Percentiles rank a stretch among this genome's conserved stretches.
phyloP scores from a whole-genome alignment of 2,329 filamentous ascomycete genomes.

The Trichoderma sp. region DNA sequence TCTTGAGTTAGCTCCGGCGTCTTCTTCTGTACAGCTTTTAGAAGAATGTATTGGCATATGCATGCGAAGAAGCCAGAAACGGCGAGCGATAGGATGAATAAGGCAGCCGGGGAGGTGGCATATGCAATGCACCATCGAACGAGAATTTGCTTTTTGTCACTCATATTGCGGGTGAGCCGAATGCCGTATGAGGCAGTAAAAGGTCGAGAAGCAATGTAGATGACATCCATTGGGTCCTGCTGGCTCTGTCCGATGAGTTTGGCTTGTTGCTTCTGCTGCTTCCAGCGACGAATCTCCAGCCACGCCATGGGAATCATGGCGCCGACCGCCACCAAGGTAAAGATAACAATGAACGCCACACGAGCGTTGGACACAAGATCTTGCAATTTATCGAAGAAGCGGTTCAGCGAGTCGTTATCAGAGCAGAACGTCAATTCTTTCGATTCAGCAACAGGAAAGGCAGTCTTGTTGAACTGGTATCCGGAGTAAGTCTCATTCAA shows the following conservation, averaged over 20 bases:
- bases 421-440: conserved; percentile 84
- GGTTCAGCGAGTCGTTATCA: conserved; percentile 73
- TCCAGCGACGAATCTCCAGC: conserved; percentile 75
- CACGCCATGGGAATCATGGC: conserved; percentile 77
- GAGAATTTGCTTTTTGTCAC: conserved; percentile 64
- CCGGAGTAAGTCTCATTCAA: conserved; percentile 68
- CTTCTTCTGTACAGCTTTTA: conserved; percentile 68
- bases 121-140: conserved; percentile 83
- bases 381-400: conserved; percentile 76
- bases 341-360: conserved; percentile 71
- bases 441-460: conserved; percentile 82
- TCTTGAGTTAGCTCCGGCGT: conserved; percentile 71
- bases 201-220: conserved; percentile 83
- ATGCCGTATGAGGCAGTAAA: conserved; percentile 71
- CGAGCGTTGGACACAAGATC: conserved; percentile 64
- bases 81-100: conserved; percentile 83
- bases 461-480: conserved; percentile 73
- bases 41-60: conserved; percentile 76
- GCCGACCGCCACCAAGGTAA: conserved; percentile 67
- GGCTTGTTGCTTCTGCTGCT: conserved; percentile 66
- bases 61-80: conserved; percentile 79
- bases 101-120: conserved; percentile 74
- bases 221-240: conserved; percentile 79
- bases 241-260: conserved; percentile 61
- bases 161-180: conserved; percentile 63